Conservation (phyloP, 306 rosid genomes). For the Casuarina cunninghamiana region DNA sequence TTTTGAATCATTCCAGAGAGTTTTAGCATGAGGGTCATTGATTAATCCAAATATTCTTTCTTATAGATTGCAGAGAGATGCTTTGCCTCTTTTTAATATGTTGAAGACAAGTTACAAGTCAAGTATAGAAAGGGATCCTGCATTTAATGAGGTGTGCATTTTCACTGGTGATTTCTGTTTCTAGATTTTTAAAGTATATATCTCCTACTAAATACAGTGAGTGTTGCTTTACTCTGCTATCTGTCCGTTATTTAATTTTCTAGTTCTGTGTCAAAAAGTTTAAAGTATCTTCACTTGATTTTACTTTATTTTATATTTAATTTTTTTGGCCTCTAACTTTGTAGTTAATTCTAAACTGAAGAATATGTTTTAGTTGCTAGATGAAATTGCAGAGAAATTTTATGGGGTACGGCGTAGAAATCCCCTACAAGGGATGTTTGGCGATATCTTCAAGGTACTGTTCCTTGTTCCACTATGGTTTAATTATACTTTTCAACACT, state of each 20-base stretch:
- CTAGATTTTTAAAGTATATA: neutral
- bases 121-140: slow-evolving; percentile 74
- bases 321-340: slow-evolving; percentile 13
- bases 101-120: slow-evolving; percentile 64
- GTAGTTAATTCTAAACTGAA: slow-evolving; percentile 40
- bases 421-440: slow-evolving; percentile 90
- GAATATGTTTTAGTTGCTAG: slow-evolving; percentile 69
- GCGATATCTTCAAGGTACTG: slow-evolving; percentile 87
- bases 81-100: slow-evolving; percentile 86
- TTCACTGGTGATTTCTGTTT: neutral
- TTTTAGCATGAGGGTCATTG: neutral
- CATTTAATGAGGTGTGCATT: slow-evolving; percentile 70
- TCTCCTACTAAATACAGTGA: neutral
- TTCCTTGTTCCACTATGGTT: neutral
- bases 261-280: neutral
- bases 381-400: slow-evolving; percentile 79
- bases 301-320: neutral
- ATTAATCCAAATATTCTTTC: neutral
- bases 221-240: neutral
- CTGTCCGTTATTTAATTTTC: neutral
- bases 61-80: slow-evolving; percentile 86
- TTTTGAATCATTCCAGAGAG: neutral
- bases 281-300: slow-evolving; percentile 9
- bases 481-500: neutral
- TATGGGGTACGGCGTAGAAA: slow-evolving; percentile 79